Evolutionary conservation across 1,139 yeast species (phyloP), one percentile per base, ranked within the genome.

Genomic region (Blastobotrys petasosporus): DNA sequence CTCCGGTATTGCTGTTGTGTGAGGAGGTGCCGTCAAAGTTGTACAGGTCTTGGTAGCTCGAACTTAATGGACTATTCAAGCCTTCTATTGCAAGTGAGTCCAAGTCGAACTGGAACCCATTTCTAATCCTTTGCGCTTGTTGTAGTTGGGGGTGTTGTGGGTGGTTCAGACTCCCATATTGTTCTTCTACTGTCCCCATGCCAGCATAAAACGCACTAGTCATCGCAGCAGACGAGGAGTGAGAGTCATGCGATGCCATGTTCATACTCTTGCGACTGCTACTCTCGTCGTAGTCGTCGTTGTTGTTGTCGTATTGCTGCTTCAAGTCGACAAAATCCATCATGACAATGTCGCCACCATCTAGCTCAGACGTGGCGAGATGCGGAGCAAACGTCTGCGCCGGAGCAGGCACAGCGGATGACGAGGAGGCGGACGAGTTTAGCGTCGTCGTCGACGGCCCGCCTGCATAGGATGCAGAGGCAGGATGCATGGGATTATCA

Each of bases 81-180:
- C 64, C 64, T 44, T 60, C 64, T 28, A 59, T 49, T n/a, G 64
- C 63, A 41, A 61, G 47, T 16, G 64, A 64, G 42, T 61, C 64
- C 29, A 61, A 48, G 13, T 54, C 52, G 50, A 60, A 60, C 47
- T 60, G 58, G 44, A 60, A 60, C 29, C 54, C 61, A 39, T 52
- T 54, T 31, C 40, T 47, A 15, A 15, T 12, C n/a, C n/a, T 36
- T 25, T 39, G 32, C 32, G 16, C 17, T 31, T 12, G 15, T 32
- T 33, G 20, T 15, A 25, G 17, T 29, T 37, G 23, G 33, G 28
- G 9, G 23, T 32, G 17, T 9, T 11, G 30, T 20, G 4, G 25
- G 4, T 28, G 16, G 28, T 34, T 32, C 2, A 17, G 31, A 4
- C 2, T 15, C 4, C 7, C 20, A 11, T 29, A n/a, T n/a, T n/a